A percentile compares a stretch with the other conserved stretches of the same genome.
These are phyloP conservation scores for Dendrobium officinale DNA, from an alignment of 106 monocot genomes.

Conservation along the genomic window DNA sequence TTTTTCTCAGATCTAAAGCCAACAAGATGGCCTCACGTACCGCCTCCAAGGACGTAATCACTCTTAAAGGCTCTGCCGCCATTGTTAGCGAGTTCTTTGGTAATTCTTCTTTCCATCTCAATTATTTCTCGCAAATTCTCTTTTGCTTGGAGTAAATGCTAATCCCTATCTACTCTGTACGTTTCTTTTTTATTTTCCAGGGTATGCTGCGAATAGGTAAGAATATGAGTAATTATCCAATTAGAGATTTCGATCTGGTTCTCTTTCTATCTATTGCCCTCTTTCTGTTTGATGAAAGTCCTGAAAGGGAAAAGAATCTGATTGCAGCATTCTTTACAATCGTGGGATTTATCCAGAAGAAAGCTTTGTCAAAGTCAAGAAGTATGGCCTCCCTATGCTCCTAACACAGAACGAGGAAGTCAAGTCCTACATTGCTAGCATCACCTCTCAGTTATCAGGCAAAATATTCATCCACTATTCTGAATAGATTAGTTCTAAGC, in stretches of 20 bases:
- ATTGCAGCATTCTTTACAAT: slow-evolving; percentile 84
- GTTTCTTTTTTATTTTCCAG: slow-evolving; percentile 26
- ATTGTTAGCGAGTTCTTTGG: slow-evolving; percentile 99
- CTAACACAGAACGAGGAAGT: slow-evolving; percentile 87
- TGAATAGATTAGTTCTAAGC: background rate
- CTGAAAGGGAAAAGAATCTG: background rate
- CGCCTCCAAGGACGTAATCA: slow-evolving; percentile 87
- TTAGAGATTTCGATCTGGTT: background rate
- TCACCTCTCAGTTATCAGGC: slow-evolving; percentile 89
- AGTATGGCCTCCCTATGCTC: slow-evolving; percentile 90
- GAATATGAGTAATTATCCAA: background rate
- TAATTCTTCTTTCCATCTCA: slow-evolving; percentile 12
- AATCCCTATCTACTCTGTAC: background rate
- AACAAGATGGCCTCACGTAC: slow-evolving; percentile 76
- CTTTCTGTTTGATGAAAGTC: slow-evolving; percentile 8
- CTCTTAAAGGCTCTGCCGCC: slow-evolving; percentile 85
- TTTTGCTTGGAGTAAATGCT: background rate
- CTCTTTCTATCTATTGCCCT: background rate
- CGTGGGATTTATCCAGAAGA: slow-evolving; percentile 92
- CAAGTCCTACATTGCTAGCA: slow-evolving; percentile 63
- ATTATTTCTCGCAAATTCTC: background rate
- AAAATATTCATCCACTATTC: background rate
- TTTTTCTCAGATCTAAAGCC: too few relatives aligned
- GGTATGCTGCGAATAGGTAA: slow-evolving; percentile 94
- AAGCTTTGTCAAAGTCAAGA: slow-evolving; percentile 90